Conservation (phyloP, 306 rosid genomes). For the Acacia confusa region DNA sequence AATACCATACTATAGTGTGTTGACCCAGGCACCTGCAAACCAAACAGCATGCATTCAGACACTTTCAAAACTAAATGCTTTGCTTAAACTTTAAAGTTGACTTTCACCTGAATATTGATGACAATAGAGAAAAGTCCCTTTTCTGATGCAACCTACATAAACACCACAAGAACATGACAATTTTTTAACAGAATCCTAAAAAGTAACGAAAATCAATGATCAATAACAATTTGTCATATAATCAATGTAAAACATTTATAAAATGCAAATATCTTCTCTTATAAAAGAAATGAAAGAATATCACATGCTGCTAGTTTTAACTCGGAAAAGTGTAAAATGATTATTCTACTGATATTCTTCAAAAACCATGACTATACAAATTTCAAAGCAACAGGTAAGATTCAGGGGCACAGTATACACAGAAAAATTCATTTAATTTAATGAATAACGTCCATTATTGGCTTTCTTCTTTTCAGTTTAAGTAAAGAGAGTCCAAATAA, state of each 20-base stretch:
- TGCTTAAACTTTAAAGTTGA: constrained; percentile 7
- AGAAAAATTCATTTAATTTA: not conserved
- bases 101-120: constrained; percentile 84
- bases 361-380: constrained; percentile 13
- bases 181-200: constrained; percentile 1
- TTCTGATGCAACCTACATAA: constrained; percentile 80
- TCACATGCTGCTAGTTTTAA: constrained; percentile 4
- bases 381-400: not conserved
- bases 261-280: constrained; percentile 9
- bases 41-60: constrained; percentile 29
- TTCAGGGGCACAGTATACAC: not conserved
- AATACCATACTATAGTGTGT: constrained; percentile 97
- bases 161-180: constrained; percentile 10
- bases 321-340: constrained; percentile 16
- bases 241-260: not conserved
- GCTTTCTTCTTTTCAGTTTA: not conserved
- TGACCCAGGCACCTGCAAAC: constrained; percentile 85
- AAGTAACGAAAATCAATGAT: not conserved
- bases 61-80: constrained; percentile 23
- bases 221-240: not conserved
- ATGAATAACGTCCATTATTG: not conserved
- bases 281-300: not conserved
- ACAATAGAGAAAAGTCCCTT: constrained; percentile 87
- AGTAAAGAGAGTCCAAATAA: not conserved
- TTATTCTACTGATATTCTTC: constrained; percentile 27